Evolutionary conservation across 106 monocot genomes (phyloP), one percentile per base, ranked within the genome.

Genomic region (Alisma plantagoaquatica): DNA sequence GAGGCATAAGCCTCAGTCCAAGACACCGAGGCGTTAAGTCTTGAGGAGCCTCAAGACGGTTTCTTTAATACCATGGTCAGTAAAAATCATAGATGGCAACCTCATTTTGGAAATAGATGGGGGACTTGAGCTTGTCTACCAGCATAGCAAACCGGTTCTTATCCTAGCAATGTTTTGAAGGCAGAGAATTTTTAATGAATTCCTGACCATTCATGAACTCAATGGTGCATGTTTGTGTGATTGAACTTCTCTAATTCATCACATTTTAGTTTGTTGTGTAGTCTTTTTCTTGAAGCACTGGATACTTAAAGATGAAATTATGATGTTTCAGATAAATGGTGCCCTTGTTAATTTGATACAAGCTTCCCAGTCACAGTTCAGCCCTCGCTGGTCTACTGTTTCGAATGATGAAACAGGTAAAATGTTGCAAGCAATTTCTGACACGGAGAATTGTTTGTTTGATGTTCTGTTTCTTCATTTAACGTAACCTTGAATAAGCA

Each of bases 331-430:
- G 88, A 84, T 96, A 10, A 96, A 88, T 63, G 38, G 52, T 54
- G 54, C 75, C 63, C 65, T 96, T 46, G 46, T 73, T 32, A 80
- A 79, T 31, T 68, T 96, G 73, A 84, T 96, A 50, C 81, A 63
- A 41, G 84, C 87, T 31, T 64, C 94, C 28, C 81, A 76, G 63
- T 70, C 73, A 65, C 73, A 68, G 18, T 21, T 56, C 27, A 68
- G 52, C 29, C 57, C 42, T 11, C 56, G 68, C 8, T 94, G 93
- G 80, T 75, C 87, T 56, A 59, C 41, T 33, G 31, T 75, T 54
- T 66, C 49, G 29, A 53, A 66, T 27, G 51, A 47, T 28, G 57
- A 59, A 78, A 62, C 73, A 44, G 88, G 84, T 88, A 59, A 14
- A 43, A 17, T 6, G 29, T 33, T 4, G 10, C 1, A 22, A 16